Evolutionary conservation across 495 filamentous ascomycete species (phyloP).

Genomic region (Cryomyces minteri): DNA sequence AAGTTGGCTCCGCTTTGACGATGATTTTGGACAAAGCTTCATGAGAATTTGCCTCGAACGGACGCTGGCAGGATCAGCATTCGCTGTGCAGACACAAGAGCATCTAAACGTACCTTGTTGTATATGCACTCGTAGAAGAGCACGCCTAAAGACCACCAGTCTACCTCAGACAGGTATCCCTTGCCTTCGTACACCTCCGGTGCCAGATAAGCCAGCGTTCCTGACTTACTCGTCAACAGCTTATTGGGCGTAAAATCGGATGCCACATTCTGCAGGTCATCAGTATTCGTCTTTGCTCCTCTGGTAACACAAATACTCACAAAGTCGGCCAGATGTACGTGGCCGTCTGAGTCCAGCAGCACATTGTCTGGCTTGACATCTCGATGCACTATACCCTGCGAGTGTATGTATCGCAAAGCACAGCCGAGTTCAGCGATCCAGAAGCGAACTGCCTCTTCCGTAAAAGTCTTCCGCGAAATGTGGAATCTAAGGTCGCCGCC

Average conservation of each 20-base stretch:
- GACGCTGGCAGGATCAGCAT: constrained; percentile 35
- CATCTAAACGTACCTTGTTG: constrained; percentile 54
- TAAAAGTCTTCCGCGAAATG: constrained; percentile 94
- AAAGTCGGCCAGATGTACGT: constrained; percentile 96
- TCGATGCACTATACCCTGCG: constrained; percentile 83
- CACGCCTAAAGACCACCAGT: constrained; percentile 97
- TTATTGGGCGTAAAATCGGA: constrained; percentile 79
- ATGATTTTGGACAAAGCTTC: constrained; percentile 65
- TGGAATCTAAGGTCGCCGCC: constrained; percentile 95
- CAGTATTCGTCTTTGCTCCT: constrained; percentile 6
- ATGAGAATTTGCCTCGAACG: constrained; percentile 78
- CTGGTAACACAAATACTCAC: constrained; percentile 30
- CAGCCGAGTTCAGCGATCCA: constrained; percentile 93
- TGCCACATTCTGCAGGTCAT: constrained; percentile 64
- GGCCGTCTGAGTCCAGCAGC: constrained; percentile 78
- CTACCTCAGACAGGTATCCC: constrained; percentile 73
- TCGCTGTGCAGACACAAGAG: neutral
- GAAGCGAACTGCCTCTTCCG: constrained; percentile 89
- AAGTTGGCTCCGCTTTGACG: constrained; percentile 64
- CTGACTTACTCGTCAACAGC: constrained; percentile 82
- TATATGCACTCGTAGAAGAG: constrained; percentile 98
- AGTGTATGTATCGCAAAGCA: constrained; percentile 79
- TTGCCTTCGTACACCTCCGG: constrained; percentile 85
- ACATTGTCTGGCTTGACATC: constrained; percentile 98
- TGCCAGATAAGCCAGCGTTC: constrained; percentile 87